Evolutionary conservation across 2,329 filamentous ascomycete species (phyloP), one percentile per base, ranked within the genome.

Genomic region (Penicillium sp.): DNA sequence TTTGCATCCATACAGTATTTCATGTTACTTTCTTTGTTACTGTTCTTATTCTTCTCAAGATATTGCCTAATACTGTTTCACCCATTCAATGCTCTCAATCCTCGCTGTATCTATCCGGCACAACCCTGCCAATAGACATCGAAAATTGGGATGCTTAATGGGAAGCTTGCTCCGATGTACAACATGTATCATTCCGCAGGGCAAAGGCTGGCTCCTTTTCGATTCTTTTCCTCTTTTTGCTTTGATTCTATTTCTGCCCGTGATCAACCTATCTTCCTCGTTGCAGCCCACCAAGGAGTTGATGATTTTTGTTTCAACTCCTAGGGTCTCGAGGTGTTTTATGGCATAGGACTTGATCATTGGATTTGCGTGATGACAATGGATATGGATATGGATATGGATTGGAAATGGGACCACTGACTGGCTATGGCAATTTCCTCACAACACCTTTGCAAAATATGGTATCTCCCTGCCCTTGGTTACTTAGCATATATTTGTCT

Each of bases 1-100:
- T 54, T 35, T 61, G 57, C 59, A 59, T 63, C 38, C 52, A 64
- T 54, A 49, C 53, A 48, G 35, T 57, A 33, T 56, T 48, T 60
- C 53, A 38, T 53, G 39, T 57, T 55, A 49, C 52, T 55, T 62
- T 64, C 58, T 57, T 57, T 62, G 53, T 65, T 33, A 62, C 55
- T 63, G 45, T 63, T 57, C 57, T 55, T 39, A 49, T 61, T 44
- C 53, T 47, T 21, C 36, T 23, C 55, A 65, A 50, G 59, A 59
- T 59, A 58, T 66, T 65, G 51, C 62, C 56, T 63, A 62, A 64
- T 64, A 58, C 39, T 56, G 57, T 59, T 44, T 35, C 54, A n/a
- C 47, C 53, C 49, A 33, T 49, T 23, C 17, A 5, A 38, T 39
- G 39, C 38, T 39, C 23, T 57, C 44, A 23, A 15, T 49, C 15